phyloP scores from a whole-genome alignment of 1,284 basidiomycete genomes.

The Psilocybe mexicana region DNA sequence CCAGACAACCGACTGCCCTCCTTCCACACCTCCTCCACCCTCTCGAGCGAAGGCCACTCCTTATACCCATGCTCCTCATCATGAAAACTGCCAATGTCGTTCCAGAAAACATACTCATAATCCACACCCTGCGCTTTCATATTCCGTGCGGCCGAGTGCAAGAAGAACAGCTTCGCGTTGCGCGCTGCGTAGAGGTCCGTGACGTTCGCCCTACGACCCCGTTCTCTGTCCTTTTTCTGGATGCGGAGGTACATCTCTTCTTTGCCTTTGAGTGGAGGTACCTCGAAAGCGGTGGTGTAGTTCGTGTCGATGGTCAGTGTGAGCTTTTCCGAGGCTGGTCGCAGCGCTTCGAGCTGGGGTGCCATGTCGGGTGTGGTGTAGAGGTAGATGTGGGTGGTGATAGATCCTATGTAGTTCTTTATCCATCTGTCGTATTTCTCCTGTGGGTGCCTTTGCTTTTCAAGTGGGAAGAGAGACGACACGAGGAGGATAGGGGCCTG shows the following conservation, averaged over 20 bases:
- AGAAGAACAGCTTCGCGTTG: conserved; percentile 52
- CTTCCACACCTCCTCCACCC: conserved; percentile 42
- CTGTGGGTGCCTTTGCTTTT: conserved; percentile 46
- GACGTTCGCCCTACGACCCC: conserved; percentile 33
- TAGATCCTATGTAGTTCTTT: conserved; percentile 37
- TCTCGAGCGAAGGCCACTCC: conserved; percentile 45
- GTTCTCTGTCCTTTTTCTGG: conserved; percentile 46
- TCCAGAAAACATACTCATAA: conserved; percentile 56
- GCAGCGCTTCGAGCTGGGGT: conserved; percentile 31
- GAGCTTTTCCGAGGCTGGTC: conserved; percentile 23
- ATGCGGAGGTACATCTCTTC: conserved; percentile 40
- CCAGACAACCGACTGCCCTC: conserved; percentile 31
- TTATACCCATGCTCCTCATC: conserved; percentile 36
- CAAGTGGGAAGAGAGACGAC: conserved; percentile 38
- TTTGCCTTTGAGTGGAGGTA: conserved; percentile 42
- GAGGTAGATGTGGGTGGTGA: conserved; percentile 52
- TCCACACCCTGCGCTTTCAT: conserved; percentile 21
- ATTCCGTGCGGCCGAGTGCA: conserved; percentile 40
- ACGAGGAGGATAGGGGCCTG: conserved; percentile 12
- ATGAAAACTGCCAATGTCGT: conserved; percentile 51
- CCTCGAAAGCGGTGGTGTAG: conserved; percentile 46
- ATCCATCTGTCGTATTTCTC: conserved; percentile 47
- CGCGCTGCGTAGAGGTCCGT: conserved; percentile 53
- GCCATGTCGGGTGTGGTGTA: conserved; percentile 45
- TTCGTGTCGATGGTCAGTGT: conserved; percentile 30